Evolutionary conservation across 371 early-diverging fungal species (phyloP).

Genomic region (Blakeslea trispora): DNA sequence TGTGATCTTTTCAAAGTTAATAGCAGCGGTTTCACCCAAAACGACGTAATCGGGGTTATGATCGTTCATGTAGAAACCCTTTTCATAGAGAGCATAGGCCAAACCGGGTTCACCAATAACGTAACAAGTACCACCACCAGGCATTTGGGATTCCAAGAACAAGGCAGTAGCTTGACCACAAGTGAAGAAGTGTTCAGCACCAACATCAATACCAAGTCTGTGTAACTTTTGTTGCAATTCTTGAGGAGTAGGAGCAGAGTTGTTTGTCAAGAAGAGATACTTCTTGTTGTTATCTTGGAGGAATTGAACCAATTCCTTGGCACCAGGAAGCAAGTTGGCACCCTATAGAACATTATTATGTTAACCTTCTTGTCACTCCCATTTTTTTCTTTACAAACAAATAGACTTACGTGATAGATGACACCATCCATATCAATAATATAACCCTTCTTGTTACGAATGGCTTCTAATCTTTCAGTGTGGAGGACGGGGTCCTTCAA

Average conservation of each 20-base stretch:
- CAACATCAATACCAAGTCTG: slow-evolving; percentile 60
- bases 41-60: slow-evolving; percentile 69
- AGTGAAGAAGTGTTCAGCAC: slow-evolving; percentile 64
- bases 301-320: slow-evolving; percentile 65
- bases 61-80: slow-evolving; percentile 68
- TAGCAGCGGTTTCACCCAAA: slow-evolving; percentile 59
- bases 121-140: slow-evolving; percentile 57
- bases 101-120: slow-evolving; percentile 70
- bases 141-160: slow-evolving; percentile 61
- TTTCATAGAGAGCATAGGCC: slow-evolving; percentile 63
- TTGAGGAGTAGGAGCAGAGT: slow-evolving; percentile 67
- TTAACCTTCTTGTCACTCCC: not conserved
- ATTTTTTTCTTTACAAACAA: too few species aligned
- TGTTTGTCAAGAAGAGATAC: slow-evolving; percentile 70
- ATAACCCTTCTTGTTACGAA: slow-evolving; percentile 62
- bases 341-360: slow-evolving; percentile 42
- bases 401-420: slow-evolving; percentile 57
- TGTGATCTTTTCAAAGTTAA: slow-evolving; percentile 63
- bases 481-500: slow-evolving; percentile 43
- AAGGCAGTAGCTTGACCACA: slow-evolving; percentile 65
- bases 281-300: slow-evolving; percentile 59
- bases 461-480: slow-evolving; percentile 47
- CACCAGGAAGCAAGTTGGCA: slow-evolving; percentile 54
- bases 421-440: slow-evolving; percentile 74
- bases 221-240: slow-evolving; percentile 63